Evolutionary conservation across 2,329 filamentous ascomycete species (phyloP).

Genomic region (Monosporascus ibericus): DNA sequence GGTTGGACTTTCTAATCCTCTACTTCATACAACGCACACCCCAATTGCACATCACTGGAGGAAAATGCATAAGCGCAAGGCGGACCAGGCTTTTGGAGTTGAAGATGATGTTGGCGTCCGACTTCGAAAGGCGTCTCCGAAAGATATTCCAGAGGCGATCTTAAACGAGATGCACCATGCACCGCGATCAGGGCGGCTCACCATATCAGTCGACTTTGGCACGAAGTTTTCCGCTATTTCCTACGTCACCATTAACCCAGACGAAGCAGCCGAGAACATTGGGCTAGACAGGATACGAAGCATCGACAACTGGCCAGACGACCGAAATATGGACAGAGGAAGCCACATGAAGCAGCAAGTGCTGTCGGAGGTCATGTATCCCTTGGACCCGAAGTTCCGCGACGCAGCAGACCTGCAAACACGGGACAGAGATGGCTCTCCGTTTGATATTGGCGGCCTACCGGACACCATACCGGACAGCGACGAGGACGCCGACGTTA

Average conservation of each 20-base stretch:
- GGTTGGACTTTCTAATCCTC: no score
- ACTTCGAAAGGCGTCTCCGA: no score
- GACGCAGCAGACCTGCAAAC: conserved; percentile 2
- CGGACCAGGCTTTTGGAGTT: no score
- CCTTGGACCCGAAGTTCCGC: conserved; percentile 6
- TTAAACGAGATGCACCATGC: no score
- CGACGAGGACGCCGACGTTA: neutral
- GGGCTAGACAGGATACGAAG: conserved; percentile 2
- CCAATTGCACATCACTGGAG: no score
- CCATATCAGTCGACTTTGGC: conserved; percentile 11
- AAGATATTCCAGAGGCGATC: no score
- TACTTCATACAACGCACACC: no score
- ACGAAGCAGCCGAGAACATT: neutral
- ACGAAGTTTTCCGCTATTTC: conserved; percentile 12
- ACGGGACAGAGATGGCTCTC: no score
- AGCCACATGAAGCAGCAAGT: conserved; percentile 9
- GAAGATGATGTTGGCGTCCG: no score
- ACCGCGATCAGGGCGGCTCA: conserved; percentile 1
- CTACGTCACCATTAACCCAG: conserved; percentile 3
- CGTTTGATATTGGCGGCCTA: no score
- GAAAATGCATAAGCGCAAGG: no score
- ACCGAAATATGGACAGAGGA: conserved; percentile 1
- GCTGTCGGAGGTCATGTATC: conserved; percentile 11
- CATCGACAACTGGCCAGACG: conserved; percentile 8
- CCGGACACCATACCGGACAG: conserved; percentile 1